Conservation (phyloP, 345 rosid genomes). For the Eucalyptus marginata region DNA sequence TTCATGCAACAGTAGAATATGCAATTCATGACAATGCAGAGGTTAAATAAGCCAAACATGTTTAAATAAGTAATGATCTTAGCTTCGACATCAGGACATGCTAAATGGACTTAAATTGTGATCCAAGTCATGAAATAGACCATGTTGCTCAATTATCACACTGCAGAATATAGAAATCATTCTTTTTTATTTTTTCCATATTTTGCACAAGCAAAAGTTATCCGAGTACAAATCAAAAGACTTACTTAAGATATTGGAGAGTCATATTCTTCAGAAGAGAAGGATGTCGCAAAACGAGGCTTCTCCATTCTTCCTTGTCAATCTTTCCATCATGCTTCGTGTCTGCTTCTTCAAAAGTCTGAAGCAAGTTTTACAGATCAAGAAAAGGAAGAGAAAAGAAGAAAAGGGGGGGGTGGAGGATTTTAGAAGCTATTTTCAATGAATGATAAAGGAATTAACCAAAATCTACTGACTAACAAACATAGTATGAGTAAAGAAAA, state of each 20-base stretch:
- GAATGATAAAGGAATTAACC: neutral
- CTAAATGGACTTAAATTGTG: neutral
- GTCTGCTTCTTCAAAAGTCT: constrained; percentile 99
- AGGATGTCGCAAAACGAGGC: constrained; percentile 86
- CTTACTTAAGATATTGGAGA: constrained; percentile 96
- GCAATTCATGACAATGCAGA: neutral
- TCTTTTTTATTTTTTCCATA: neutral
- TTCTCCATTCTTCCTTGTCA: constrained; percentile 95
- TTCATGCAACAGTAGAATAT: neutral
- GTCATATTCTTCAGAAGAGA: constrained; percentile 96
- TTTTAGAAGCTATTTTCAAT: neutral
- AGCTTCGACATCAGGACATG: neutral
- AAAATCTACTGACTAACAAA: neutral
- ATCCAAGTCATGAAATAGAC: neutral
- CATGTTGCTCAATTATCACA: neutral
- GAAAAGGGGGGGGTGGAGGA: neutral
- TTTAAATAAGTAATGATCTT: neutral
- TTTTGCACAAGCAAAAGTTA: neutral
- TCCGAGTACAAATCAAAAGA: neutral
- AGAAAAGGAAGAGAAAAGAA: neutral
- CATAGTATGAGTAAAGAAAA: neutral
- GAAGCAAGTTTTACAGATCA: neutral
- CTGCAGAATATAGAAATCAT: neutral
- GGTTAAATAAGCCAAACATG: neutral
- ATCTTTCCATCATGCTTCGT: constrained; percentile 95